phyloP scores from a whole-genome alignment of 108 stramenopile genomes.

The Cyclotella baltica region DNA sequence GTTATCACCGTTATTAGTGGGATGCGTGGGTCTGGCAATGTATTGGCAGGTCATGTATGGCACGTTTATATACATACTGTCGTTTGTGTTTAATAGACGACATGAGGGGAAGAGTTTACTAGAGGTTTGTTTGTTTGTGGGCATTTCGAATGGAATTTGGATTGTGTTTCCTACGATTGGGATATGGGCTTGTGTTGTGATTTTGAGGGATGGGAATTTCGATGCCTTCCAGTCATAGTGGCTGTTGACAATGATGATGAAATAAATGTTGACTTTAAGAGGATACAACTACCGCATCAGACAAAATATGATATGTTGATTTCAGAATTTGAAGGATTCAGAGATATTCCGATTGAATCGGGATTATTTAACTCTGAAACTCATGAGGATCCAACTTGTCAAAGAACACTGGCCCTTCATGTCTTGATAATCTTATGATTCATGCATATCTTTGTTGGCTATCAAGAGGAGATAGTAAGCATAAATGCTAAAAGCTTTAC shows the following conservation, averaged over 20 bases:
- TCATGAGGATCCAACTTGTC: too few species aligned
- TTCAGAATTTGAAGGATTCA: too few species aligned
- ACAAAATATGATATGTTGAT: too few species aligned
- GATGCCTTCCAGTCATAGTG: slow-evolving; percentile 49
- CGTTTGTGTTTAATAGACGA: slow-evolving; percentile 73
- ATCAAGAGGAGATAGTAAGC: too few species aligned
- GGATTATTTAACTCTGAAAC: too few species aligned
- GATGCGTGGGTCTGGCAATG: slow-evolving; percentile 66
- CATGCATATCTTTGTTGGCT: too few species aligned
- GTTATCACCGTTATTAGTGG: slow-evolving; percentile 58
- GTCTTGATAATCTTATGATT: too few species aligned
- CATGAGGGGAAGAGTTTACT: slow-evolving; percentile 58
- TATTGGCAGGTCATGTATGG: slow-evolving; percentile 90
- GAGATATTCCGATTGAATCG: too few species aligned
- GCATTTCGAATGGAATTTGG: slow-evolving; percentile 80
- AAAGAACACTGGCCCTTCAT: too few species aligned
- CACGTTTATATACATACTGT: slow-evolving; percentile 77
- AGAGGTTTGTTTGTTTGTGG: slow-evolving; percentile 77
- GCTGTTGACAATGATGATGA: not conserved
- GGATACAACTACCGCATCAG: too few species aligned
- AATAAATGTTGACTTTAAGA: too few species aligned
- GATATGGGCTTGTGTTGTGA: slow-evolving; percentile 64
- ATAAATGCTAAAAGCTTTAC: too few species aligned
- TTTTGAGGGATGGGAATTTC: slow-evolving; percentile 69
- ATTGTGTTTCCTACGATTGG: slow-evolving; percentile 72